Conservation (phyloP, 2,329 filamentous ascomycete genomes). For the Daldinia sp. region DNA sequence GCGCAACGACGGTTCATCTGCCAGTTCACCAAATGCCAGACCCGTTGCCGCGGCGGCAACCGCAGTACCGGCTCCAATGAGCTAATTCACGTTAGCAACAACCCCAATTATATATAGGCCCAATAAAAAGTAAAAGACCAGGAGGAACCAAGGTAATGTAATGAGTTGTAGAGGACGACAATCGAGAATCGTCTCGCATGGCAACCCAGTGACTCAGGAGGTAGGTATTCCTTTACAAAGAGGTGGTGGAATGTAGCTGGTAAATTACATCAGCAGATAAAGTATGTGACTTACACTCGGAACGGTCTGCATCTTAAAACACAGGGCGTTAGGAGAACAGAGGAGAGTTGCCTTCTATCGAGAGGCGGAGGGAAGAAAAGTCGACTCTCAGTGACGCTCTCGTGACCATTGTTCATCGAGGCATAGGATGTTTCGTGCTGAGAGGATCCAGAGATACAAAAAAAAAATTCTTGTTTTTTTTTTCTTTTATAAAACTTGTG, state of each 20-base stretch:
- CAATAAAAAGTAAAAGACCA: not conserved
- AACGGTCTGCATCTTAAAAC: conserved; percentile 66
- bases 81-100: conserved; percentile 56
- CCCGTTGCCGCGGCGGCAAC: conserved; percentile 71
- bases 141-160: conserved; percentile 7
- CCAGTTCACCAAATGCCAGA: conserved; percentile 68
- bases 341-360: conserved; percentile 51
- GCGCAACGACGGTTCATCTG: conserved; percentile 55
- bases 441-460: conserved; percentile 44
- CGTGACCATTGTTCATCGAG: conserved; percentile 53
- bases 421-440: conserved; percentile 47
- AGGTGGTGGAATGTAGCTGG: conserved; percentile 10
- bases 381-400: conserved; percentile 45
- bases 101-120: conserved; percentile 23
- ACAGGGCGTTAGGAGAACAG: conserved; percentile 54
- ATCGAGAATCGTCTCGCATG: conserved; percentile 2
- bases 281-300: conserved; percentile 61
- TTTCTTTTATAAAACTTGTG: conserved; percentile 35
- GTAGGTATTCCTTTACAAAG: conserved; percentile 7
- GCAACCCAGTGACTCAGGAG: conserved; percentile 3
- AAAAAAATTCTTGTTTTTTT: conserved; percentile 37
- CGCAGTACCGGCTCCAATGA: conserved; percentile 71
- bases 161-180: conserved; percentile 6
- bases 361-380: conserved; percentile 48
- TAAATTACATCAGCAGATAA: conserved; percentile 27